Evolutionary conservation across 352 stramenopile genomes (phyloP), one percentile per base, ranked within the genome.

Genomic region (Phytophthora tentaculata): DNA sequence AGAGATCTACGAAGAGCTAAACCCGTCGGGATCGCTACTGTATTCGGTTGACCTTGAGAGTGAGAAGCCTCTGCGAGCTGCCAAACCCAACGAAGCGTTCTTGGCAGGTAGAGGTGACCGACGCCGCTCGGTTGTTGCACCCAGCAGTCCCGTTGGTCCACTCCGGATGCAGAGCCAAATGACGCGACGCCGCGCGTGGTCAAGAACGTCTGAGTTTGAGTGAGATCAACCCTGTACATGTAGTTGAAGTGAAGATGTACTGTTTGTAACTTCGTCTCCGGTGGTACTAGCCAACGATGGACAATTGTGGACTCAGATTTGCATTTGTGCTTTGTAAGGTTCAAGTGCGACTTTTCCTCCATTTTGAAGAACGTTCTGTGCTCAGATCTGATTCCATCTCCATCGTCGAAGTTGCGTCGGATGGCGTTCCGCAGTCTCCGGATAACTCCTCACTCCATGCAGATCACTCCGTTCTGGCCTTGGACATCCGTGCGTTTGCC

Each of bases 81-180:
- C 67, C 5, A 70, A 67, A 20, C 67, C 67, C 2, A 75, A 75
- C 28, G 67, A 75, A 22, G 67, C 56, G 1, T 71, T 71, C 22
- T 39, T 71, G 50, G 67, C 67, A 44, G 55, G 55, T 10, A 29
- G 56, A 28, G 55, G 62, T 5, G 61, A 64, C 1, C 50, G 62
- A 60, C 61, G 62, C 43, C 55, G 51, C 19, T 75, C 67, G 1
- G 14, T 71, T 45, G 50, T 61, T 43, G 41, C 24, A 19, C 53
- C 62, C 13, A 63, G 9, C n/a, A 74, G 62, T 8, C 56, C 61
- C 8, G 56, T 60, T 14, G 51, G 19, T 24, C 41, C 55, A 22
- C 24, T 37, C 3, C 35, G 61, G 26, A 61, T 41, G 19, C 56
- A 57, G 14, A 66, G 29, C 10, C 61, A 64, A 37, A 35, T 61